Evolutionary conservation across 2,329 filamentous ascomycete genomes (phyloP), one percentile per base, ranked within the genome.

Genomic region (Leptographium procerum): DNA sequence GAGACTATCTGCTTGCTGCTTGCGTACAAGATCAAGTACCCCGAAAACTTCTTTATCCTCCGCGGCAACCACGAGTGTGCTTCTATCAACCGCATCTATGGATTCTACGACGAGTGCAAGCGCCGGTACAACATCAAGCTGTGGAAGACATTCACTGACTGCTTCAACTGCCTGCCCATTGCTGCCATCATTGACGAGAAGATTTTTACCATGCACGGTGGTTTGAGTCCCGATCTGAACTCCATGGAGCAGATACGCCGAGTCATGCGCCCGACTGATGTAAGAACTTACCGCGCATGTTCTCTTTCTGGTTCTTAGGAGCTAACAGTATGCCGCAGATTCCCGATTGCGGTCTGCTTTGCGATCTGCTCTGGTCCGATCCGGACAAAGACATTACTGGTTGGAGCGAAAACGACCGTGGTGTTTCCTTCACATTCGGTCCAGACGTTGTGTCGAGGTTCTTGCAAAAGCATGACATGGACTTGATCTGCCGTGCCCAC

Each of bases 61-160:
- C 90, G 94, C 66, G 94, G 94, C 64, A 99, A 99, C 80, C 94
- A 99, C 80, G 94, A 99, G 76, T 97, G 94, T 77, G 94, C 94
- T 60, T 95, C 89, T 57, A 95, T 99, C 80, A 99, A 95, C 79
- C 90, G 94, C 70, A 95, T 97, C 75, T 99, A 99, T 73, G 94
- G 94, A 61, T 99, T 99, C 80, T 99, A 99, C 80, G 94, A 99
- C 70, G 92, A 99, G 76, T 99, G 92, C 86, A 99, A 99, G 81
- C 87, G 94, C 71, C 84, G 92, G 67, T 97, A 95, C 79, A 99
- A 97, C 77, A 96, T 97, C 80, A 97, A 97, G 83, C 82, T 97
- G 62, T 97, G 92, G 92, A 99, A 99, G 83, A 97, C 92, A 1
- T 97, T 99, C 72, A 96, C 91, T 63, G 92, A 99, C 73, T 96